Conservation (phyloP, 306 rosid genomes). For the Rosa rugosa region DNA sequence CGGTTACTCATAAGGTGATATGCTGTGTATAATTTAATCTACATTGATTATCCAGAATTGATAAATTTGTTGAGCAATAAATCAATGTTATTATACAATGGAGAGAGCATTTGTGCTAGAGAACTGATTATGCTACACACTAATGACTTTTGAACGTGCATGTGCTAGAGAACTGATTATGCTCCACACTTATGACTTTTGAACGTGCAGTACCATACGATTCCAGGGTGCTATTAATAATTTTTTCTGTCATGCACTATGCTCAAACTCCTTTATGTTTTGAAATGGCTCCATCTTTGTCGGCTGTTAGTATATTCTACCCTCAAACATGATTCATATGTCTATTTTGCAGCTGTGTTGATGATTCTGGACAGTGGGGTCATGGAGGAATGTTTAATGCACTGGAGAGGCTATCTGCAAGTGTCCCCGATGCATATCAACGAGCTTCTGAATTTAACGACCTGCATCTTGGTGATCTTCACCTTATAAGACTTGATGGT, state of each 20-base stretch:
- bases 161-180: background rate
- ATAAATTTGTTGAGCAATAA: background rate
- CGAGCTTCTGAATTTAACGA: conserved; percentile 82
- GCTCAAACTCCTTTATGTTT: background rate
- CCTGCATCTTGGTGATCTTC: conserved; percentile 92
- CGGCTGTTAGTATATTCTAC: conserved; percentile 4
- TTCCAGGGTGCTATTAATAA: background rate
- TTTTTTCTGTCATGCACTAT: background rate
- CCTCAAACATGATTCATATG: conserved; percentile 7
- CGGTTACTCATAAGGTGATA: background rate
- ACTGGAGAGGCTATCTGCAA: conserved; percentile 59
- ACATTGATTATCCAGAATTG: background rate
- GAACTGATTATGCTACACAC: background rate
- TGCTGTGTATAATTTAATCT: background rate
- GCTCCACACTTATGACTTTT: background rate
- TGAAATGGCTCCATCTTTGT: background rate
- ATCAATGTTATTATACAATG: background rate
- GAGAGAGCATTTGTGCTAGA: background rate
- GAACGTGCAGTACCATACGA: background rate
- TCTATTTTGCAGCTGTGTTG: conserved; percentile 66
- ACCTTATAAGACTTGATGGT: conserved; percentile 77
- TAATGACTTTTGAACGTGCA: background rate
- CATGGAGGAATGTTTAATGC: conserved; percentile 91
- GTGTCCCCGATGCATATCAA: conserved; percentile 70
- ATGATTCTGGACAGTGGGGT: conserved; percentile 94